Conservation (phyloP, 176 grass and related monocot genomes). For the Cenchrus americanus region DNA sequence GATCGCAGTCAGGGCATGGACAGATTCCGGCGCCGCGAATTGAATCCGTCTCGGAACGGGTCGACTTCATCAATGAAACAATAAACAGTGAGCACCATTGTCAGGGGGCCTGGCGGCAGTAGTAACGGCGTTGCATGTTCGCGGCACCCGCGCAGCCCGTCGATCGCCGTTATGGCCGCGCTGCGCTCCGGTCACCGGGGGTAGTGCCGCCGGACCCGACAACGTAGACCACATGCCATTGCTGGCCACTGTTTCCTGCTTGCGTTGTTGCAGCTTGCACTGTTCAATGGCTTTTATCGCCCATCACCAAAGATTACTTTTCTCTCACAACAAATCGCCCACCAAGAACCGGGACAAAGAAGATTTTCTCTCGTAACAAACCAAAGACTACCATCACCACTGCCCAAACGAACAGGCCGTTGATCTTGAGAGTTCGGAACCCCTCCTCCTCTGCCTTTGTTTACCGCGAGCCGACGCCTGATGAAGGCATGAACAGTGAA, state of each 20-base stretch:
- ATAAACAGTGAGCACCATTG: conserved; percentile 30
- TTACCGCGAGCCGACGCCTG: not conserved
- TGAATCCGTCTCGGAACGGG: conserved; percentile 21
- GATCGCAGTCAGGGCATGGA: not conserved
- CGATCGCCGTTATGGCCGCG: conserved; percentile 22
- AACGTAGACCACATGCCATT: conserved; percentile 18
- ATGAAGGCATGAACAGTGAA: not conserved
- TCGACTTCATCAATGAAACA: conserved; percentile 21
- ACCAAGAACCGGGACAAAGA: no score
- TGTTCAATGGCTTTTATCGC: no score
- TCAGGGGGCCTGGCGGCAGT: conserved; percentile 27
- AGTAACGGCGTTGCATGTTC: conserved; percentile 37
- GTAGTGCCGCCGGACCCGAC: not conserved
- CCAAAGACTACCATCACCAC: no score
- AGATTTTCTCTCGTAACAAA: no score
- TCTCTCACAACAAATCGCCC: no score
- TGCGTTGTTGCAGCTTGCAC: no score
- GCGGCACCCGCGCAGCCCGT: not conserved
- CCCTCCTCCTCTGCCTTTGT: no score
- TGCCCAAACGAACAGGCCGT: no score
- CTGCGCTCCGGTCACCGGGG: not conserved
- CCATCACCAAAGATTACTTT: no score
- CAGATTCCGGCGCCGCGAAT: not conserved
- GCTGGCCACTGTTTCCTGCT: not conserved
- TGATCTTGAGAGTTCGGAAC: no score